Base-by-base conservation (phyloP, 1,139 yeast species). In the Hansenula sp. region DNA sequence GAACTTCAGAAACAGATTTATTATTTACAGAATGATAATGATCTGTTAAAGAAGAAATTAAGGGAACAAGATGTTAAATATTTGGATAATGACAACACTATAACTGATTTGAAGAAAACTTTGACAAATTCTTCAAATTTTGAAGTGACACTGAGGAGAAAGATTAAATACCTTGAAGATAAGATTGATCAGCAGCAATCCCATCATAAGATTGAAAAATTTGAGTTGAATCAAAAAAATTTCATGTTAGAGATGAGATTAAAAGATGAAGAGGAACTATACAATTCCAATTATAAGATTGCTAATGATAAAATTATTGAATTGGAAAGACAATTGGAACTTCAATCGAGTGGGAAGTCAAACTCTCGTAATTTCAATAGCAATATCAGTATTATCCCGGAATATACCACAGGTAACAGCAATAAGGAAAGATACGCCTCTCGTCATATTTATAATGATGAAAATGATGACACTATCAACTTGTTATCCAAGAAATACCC, bases 141-240 rank as follows among this genome's bases (percentile, higher is more conserved):
- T 46, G 48, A 53, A 41, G 42, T 38, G 5, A 47, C 59, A 31
- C 36, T 51, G 44, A 42, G 55, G 45, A 42, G 54, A 19, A 52
- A 49, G 35, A 46, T 59, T 17, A 43, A 48, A 16, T 47, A 46
- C 19, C 42, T 60, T 15, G 63, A 62, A 41, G 50, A 57, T 16
- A 61, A 59, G 41, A 21, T 58, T 15, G 57, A 52, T 4, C 52
- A 53, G 13, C 49, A 52, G 11, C 45, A 55, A 5, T 44, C 47
- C 10, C 44, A 43, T 4, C 49, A 51, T 30, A 61, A 56, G 29
- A 46, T 50, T 13, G 57, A 60, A 33, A 57, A 52, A 33, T 58
- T 57, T 45, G 48, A 48, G 7, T 39, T 57, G 36, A 53, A 55
- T 10, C 57, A 57, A 41, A 55, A 48, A 37, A 47, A 55, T 5